These are phyloP conservation scores for Ilex asprella DNA, from an alignment of 257 asterid genomes.

Conservation along the genomic window DNA sequence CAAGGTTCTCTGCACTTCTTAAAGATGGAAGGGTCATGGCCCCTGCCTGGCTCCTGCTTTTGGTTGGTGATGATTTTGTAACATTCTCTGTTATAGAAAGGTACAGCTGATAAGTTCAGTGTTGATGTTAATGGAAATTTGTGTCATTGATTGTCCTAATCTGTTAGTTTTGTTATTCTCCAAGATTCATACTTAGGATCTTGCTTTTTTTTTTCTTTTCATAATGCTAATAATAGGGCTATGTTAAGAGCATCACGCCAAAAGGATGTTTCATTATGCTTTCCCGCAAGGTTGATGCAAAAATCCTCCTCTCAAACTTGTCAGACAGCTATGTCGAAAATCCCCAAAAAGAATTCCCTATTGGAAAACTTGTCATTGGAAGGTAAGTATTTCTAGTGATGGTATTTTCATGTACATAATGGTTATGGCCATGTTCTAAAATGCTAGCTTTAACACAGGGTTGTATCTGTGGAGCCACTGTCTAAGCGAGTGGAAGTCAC, in stretches of 20 bases:
- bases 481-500: constrained; percentile 87
- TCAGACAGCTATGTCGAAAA: constrained; percentile 62
- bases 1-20: no score
- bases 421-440: constrained; percentile 23
- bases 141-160: constrained; percentile 1
- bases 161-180: constrained; percentile 1
- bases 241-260: constrained; percentile 65
- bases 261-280: constrained; percentile 88
- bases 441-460: constrained; percentile 40
- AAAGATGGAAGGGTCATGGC: no score
- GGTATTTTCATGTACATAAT: background rate
- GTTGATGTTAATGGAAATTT: background rate
- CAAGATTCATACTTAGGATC: background rate
- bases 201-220: constrained; percentile 2
- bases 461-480: constrained; percentile 73
- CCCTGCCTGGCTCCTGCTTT: no score
- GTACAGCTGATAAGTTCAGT: no score
- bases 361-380: constrained; percentile 81
- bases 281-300: constrained; percentile 82
- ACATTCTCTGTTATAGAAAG: no score
- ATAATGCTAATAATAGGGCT: constrained; percentile 48
- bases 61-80: no score
- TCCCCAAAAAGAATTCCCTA: constrained; percentile 68
- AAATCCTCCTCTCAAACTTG: constrained; percentile 72
- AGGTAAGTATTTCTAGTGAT: constrained; percentile 36